A percentile compares a stretch with the other conserved stretches of the same genome.
Conservation (phyloP, 331 rosid genomes). For the Rhamnella rubrinervis region DNA sequence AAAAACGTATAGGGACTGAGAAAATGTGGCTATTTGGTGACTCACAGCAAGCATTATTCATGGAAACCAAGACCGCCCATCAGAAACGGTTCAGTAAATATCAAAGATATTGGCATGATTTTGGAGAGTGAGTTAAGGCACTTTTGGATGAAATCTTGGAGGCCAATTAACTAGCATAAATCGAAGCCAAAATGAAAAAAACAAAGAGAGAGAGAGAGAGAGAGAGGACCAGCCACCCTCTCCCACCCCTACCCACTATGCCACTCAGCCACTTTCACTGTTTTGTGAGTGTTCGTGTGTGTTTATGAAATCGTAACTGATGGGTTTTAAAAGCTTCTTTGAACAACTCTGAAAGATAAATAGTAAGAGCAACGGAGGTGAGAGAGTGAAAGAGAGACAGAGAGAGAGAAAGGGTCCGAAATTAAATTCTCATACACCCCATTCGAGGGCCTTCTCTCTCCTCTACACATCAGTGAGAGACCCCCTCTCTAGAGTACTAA, state of each 20-base stretch:
- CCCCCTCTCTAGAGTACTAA: conserved; percentile 16
- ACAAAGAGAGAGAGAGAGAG: background rate
- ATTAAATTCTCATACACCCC: conserved; percentile 22
- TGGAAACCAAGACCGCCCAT: background rate
- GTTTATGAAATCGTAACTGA: conserved; percentile 21
- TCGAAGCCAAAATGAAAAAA: background rate
- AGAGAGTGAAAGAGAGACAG: conserved; percentile 1
- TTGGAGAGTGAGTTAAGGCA: conserved; percentile 48
- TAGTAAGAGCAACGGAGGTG: too few relatives aligned
- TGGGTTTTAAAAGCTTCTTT: conserved; percentile 7
- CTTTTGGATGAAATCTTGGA: conserved; percentile 38
- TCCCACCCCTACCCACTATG: background rate
- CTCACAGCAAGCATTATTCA: conserved; percentile 5
- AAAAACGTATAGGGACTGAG: conserved; percentile 10
- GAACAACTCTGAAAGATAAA: too few relatives aligned
- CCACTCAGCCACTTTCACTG: background rate
- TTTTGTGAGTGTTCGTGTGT: background rate
- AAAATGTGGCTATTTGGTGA: conserved; percentile 16
- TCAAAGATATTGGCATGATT: conserved; percentile 54
- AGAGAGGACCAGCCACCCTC: conserved; percentile 13
- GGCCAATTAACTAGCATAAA: background rate
- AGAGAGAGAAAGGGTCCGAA: conserved; percentile 4
- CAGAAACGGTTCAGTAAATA: conserved; percentile 45
- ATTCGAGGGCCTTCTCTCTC: conserved; percentile 21
- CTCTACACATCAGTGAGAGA: background rate